Conservation (phyloP, 768 basidiomycete genomes). For the Termitomyces eurrhizus region DNA sequence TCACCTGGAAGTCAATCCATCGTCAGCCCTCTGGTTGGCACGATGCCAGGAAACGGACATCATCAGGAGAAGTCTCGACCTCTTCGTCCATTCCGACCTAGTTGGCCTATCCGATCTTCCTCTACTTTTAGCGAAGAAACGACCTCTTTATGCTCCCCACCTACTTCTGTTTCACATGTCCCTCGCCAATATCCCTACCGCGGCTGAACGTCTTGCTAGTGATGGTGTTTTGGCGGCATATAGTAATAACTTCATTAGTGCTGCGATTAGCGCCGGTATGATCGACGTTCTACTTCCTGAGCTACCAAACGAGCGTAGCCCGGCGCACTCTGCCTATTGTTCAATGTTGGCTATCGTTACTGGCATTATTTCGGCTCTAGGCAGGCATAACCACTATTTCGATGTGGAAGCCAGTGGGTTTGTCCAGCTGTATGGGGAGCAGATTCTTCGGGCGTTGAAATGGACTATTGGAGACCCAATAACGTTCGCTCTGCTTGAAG, state of each 20-base stretch:
- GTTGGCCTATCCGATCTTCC: slow-evolving; percentile 65
- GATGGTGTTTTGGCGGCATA: slow-evolving; percentile 81
- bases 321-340: slow-evolving; percentile 80
- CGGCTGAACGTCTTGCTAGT: slow-evolving; percentile 82
- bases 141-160: slow-evolving; percentile 71
- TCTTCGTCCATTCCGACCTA: slow-evolving; percentile 66
- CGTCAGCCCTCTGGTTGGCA: slow-evolving; percentile 74
- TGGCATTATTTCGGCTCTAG: slow-evolving; percentile 59
- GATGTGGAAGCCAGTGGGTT: slow-evolving; percentile 84
- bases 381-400: slow-evolving; percentile 71
- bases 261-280: slow-evolving; percentile 69
- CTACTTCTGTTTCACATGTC: slow-evolving; percentile 86
- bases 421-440: slow-evolving; percentile 79
- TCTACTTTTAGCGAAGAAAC: slow-evolving; percentile 56
- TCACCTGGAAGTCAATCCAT: slow-evolving; percentile 59
- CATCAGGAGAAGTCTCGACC: slow-evolving; percentile 68
- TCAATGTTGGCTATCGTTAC: slow-evolving; percentile 79
- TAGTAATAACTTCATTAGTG: slow-evolving; percentile 75
- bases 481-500: slow-evolving; percentile 74
- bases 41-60: slow-evolving; percentile 79
- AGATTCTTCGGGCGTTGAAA: slow-evolving; percentile 69
- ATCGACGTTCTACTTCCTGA: slow-evolving; percentile 68
- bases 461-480: slow-evolving; percentile 83
- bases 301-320: slow-evolving; percentile 70
- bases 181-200: slow-evolving; percentile 66